Percentiles rank a stretch among this genome's conserved stretches.
Evolutionary conservation across 805 yeast species (phyloP).

Genomic region (Starmerella floris): DNA sequence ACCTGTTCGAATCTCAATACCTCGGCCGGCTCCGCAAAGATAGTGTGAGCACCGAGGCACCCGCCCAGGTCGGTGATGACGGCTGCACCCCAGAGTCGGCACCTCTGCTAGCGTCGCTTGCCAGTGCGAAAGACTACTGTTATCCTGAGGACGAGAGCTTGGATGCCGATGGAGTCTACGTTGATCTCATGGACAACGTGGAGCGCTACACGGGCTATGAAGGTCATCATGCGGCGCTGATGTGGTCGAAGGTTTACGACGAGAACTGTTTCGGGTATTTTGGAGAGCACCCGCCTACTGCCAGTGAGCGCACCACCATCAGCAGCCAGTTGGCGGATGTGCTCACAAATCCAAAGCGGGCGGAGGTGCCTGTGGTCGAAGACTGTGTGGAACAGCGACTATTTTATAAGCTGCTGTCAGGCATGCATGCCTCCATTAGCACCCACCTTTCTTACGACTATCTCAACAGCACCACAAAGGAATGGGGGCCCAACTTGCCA

Average conservation of each 20-base stretch:
- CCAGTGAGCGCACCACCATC: background rate
- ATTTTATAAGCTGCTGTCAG: slow-evolving; percentile 75
- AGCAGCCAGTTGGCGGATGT: slow-evolving; percentile 7
- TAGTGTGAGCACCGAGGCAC: slow-evolving; percentile 24
- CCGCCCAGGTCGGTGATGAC: slow-evolving; percentile 16
- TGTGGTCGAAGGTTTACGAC: slow-evolving; percentile 84
- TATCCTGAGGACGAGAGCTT: slow-evolving; percentile 32
- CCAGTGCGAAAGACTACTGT: slow-evolving; percentile 25
- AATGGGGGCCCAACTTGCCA: slow-evolving; percentile 71
- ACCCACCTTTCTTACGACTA: slow-evolving; percentile 83
- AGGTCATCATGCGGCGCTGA: slow-evolving; percentile 80
- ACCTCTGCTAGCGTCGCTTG: slow-evolving; percentile 12
- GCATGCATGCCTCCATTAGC: slow-evolving; percentile 91
- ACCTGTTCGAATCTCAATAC: slow-evolving; percentile 53
- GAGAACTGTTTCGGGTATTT: slow-evolving; percentile 69
- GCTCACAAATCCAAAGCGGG: slow-evolving; percentile 19
- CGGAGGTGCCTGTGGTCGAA: slow-evolving; percentile 28
- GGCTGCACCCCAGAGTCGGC: slow-evolving; percentile 18
- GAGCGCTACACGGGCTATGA: slow-evolving; percentile 95
- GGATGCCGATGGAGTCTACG: slow-evolving; percentile 44
- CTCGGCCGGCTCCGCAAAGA: slow-evolving; percentile 41
- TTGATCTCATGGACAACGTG: slow-evolving; percentile 76
- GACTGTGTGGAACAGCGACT: slow-evolving; percentile 76
- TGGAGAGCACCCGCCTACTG: slow-evolving; percentile 18
- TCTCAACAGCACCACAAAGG: slow-evolving; percentile 53